A percentile compares a stretch with the other conserved stretches of the same genome.
Evolutionary conservation across 257 asterid genomes (phyloP).

Genomic region (Scutellaria galericulata): DNA sequence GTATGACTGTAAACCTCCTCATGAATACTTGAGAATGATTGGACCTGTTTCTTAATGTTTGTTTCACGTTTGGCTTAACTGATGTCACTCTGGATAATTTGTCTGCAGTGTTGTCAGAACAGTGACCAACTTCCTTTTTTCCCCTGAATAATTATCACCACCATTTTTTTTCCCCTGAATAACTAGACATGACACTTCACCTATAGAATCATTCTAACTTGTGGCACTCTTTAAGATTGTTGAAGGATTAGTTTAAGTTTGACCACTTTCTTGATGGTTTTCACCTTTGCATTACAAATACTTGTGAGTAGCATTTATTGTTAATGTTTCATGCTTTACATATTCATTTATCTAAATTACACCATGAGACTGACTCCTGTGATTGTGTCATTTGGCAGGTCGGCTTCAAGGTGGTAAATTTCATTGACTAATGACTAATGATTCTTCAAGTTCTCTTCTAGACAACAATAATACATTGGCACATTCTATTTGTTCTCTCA

Average conservation of each 20-base stretch:
- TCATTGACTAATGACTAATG: conserved; percentile 34
- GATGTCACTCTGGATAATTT: too few species aligned
- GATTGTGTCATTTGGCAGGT: conserved; percentile 63
- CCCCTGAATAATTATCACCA: too few species aligned
- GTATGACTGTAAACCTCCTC: neutral
- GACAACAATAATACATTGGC: conserved; percentile 62
- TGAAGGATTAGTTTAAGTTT: neutral
- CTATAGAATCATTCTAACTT: neutral
- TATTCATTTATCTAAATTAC: neutral
- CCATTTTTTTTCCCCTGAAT: too few species aligned
- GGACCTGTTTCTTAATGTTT: too few species aligned
- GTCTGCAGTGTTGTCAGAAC: too few species aligned
- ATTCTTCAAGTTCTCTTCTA: conserved; percentile 46
- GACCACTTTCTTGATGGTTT: neutral
- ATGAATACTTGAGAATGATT: neutral
- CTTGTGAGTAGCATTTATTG: neutral
- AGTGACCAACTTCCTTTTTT: too few species aligned
- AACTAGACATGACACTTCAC: too few species aligned
- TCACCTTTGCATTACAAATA: neutral
- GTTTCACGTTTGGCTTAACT: too few species aligned
- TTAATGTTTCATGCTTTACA: neutral
- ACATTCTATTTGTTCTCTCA: conserved; percentile 45
- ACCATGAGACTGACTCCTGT: conserved; percentile 28
- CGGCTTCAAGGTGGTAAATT: conserved; percentile 80
- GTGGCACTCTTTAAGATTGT: neutral